These are phyloP conservation scores for Eucommia ulmoides DNA, from an alignment of 257 asterid species.

Conservation along the genomic window DNA sequence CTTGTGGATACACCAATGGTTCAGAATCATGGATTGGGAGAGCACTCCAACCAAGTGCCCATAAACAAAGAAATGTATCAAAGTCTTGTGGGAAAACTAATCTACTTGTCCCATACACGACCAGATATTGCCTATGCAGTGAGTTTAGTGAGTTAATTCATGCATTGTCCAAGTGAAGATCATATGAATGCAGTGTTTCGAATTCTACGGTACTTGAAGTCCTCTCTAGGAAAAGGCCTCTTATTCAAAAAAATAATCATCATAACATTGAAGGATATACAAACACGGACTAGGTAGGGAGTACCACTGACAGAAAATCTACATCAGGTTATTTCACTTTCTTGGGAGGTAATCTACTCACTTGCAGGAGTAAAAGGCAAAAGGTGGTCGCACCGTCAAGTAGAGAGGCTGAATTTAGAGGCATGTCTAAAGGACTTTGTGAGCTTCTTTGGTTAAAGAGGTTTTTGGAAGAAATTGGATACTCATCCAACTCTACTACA, in stretches of 20 bases:
- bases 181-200: background rate
- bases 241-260: background rate
- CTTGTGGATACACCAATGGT: background rate
- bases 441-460: background rate
- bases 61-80: background rate
- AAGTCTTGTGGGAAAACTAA: background rate
- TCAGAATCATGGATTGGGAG: background rate
- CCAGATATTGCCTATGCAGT: background rate
- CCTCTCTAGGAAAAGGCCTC: background rate
- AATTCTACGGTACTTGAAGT: background rate
- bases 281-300: background rate
- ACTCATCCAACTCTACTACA: background rate
- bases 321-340: background rate
- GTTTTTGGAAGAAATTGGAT: background rate
- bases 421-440: background rate
- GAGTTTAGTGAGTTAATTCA: background rate
- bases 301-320: background rate
- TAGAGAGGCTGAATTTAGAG: background rate
- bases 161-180: background rate
- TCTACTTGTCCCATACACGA: background rate
- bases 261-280: background rate
- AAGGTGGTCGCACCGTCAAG: background rate
- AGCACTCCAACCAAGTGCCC: background rate
- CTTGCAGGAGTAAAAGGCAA: background rate
- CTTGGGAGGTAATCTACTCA: background rate